Evolutionary conservation across 148 eudicot species (phyloP).

Genomic region (Pharnaceum exiguum): DNA sequence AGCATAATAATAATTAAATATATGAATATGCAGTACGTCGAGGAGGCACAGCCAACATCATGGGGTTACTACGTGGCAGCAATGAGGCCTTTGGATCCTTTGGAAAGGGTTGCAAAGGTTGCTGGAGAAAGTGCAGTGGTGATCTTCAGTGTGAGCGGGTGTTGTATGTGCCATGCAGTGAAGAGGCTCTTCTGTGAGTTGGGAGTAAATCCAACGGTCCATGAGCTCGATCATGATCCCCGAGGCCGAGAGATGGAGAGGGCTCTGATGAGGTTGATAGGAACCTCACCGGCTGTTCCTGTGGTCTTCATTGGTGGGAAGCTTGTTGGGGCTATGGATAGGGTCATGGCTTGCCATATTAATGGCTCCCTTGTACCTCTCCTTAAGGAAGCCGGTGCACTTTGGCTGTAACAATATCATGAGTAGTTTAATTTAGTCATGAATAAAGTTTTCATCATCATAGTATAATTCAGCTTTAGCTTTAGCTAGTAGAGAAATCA

Average conservation of each 20-base stretch:
- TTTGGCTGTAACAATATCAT: slow-evolving; percentile 27
- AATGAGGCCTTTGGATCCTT: slow-evolving; percentile 21
- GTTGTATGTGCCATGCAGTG: slow-evolving; percentile 82
- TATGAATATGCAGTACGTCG: slow-evolving; percentile 16
- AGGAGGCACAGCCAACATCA: slow-evolving; percentile 1
- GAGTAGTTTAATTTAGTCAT: not conserved
- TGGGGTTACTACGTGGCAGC: slow-evolving; percentile 31
- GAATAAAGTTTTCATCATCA: not conserved
- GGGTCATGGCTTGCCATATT: slow-evolving; percentile 56
- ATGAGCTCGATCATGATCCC: slow-evolving; percentile 65
- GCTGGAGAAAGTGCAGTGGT: slow-evolving; percentile 62
- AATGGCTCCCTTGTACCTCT: slow-evolving; percentile 54
- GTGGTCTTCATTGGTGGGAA: slow-evolving; percentile 56
- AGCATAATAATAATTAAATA: not conserved
- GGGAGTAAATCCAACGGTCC: slow-evolving; percentile 62
- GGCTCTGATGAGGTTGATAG: slow-evolving; percentile 33
- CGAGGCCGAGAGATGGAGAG: slow-evolving; percentile 54
- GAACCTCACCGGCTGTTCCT: slow-evolving; percentile 35
- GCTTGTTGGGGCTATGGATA: slow-evolving; percentile 50
- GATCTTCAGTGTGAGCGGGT: slow-evolving; percentile 53
- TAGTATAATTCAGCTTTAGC: not conserved
- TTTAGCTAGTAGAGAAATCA: no score
- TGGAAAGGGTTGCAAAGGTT: slow-evolving; percentile 44
- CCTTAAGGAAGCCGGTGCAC: slow-evolving; percentile 47
- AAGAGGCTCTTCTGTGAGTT: slow-evolving; percentile 60